Base-by-base conservation (phyloP, 177 flowering plant genomes). In the Vitis hybrid region DNA sequence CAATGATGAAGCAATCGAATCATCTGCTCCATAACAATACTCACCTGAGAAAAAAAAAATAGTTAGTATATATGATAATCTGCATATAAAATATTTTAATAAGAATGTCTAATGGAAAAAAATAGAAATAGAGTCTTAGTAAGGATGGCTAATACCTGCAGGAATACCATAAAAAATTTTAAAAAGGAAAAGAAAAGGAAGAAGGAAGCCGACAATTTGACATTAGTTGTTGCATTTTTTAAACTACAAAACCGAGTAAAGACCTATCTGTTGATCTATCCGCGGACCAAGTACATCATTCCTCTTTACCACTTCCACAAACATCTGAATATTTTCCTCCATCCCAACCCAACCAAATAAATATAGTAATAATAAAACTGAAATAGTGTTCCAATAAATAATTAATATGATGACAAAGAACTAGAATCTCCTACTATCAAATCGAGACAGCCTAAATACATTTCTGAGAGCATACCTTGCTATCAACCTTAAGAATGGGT, bases 21-120 rank as follows among this genome's bases (percentile, higher is more conserved):
- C 98, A 92, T 92, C 83, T 94, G 99, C 69, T 96, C 98, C 99
- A 94, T 94, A 62, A 96, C 97, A 81, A 96, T 81, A 82, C 90
- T 84, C 30, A 92, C 98, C 97, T 92, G 66, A 24, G 49, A 68
- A 49, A 64, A 21, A 17, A 15, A n/a, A 32, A 32, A 18, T 19
- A 52, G 59, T 14, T n/a, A 35, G 46, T 35, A 35, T 35, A 35
- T 35, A 35, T 35, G 46, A 35, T 35, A 35, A 35, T 35, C 46
- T 6, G 7, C 46, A 35, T 35, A 35, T 35, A 35, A 35, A 5
- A 35, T 35, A 35, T 35, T 35, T 35, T 35, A 35, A 35, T 35
- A 35, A 35, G 46, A 35, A 35, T 3, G 46, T 6, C 46, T 35
- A 35, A 35, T 35, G 5, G 27, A 35, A 35, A 35, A 35, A 35